Conservation (phyloP, 306 rosid genomes). For the Amphicarpaea edgeworthii region DNA sequence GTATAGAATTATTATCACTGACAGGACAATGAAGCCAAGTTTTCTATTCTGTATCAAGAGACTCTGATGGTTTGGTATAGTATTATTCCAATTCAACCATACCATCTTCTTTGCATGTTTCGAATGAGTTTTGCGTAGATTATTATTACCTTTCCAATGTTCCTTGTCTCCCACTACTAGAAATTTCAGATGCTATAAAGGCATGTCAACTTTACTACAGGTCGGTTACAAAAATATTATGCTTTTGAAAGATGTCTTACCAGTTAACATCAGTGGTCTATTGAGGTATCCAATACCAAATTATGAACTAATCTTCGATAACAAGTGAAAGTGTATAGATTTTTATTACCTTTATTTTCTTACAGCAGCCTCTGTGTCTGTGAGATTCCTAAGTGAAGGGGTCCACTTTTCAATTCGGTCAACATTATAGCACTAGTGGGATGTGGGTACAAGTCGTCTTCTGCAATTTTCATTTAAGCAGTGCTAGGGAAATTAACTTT, state of each 20-base stretch:
- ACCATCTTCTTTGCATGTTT: background rate
- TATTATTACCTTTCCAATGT: constrained; percentile 14
- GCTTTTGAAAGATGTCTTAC: background rate
- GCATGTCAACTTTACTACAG: background rate
- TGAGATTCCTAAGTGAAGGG: constrained; percentile 12
- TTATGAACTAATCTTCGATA: constrained; percentile 10
- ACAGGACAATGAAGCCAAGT: background rate
- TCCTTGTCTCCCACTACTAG: constrained; percentile 35
- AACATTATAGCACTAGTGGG: background rate
- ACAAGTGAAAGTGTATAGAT: background rate
- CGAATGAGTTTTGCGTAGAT: background rate
- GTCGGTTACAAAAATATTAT: background rate
- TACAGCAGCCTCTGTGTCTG: background rate
- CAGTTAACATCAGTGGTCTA: background rate
- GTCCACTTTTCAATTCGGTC: background rate
- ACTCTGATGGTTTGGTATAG: background rate
- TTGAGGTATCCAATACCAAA: constrained; percentile 16
- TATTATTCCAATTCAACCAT: background rate
- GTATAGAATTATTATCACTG: background rate
- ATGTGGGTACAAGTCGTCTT: background rate
- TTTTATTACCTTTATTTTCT: background rate
- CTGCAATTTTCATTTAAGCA: constrained; percentile 4
- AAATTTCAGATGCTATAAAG: constrained; percentile 22
- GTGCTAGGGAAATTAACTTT: background rate
- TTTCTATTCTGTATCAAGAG: background rate